phyloP scores from a whole-genome alignment of 1,284 basidiomycete species.

The Ustilago nuda region DNA sequence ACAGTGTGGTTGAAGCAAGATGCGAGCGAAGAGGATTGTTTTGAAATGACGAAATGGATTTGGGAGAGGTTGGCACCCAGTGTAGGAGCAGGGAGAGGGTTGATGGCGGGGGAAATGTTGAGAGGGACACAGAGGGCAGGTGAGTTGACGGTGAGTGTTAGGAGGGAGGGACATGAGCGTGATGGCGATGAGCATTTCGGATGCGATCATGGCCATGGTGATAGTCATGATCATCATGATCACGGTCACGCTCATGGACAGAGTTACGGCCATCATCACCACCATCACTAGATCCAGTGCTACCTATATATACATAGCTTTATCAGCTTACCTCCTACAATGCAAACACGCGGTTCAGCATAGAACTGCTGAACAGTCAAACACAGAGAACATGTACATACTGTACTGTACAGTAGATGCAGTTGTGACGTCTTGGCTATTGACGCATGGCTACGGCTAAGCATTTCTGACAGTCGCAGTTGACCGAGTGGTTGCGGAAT shows the following conservation, averaged over 20 bases:
- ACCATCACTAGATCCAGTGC: conserved; percentile 17
- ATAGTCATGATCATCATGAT: conserved; percentile 10
- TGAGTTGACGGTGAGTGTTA: conserved; percentile 62
- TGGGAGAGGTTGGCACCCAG: conserved; percentile 62
- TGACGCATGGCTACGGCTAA: conserved; percentile 15
- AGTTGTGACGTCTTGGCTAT: neutral
- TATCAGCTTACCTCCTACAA: neutral
- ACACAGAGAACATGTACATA: no score
- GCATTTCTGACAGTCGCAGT: conserved; percentile 27
- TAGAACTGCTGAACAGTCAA: no score
- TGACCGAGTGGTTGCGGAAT: conserved; percentile 9
- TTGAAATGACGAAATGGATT: conserved; percentile 62
- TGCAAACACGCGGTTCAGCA: neutral
- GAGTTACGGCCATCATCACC: conserved; percentile 16
- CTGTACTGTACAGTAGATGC: no score
- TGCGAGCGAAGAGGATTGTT: conserved; percentile 55
- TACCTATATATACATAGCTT: neutral
- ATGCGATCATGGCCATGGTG: conserved; percentile 35
- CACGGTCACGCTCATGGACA: conserved; percentile 26
- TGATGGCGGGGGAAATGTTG: conserved; percentile 59
- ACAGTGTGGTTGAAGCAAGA: conserved; percentile 50
- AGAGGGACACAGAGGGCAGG: conserved; percentile 60
- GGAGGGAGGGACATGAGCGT: conserved; percentile 53
- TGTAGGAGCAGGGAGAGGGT: conserved; percentile 56
- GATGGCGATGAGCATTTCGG: conserved; percentile 34